Percentiles rank a stretch among this genome's conserved stretches.
phyloP scores from a whole-genome alignment of 306 rosid species.

The Adenanthera pavonina region DNA sequence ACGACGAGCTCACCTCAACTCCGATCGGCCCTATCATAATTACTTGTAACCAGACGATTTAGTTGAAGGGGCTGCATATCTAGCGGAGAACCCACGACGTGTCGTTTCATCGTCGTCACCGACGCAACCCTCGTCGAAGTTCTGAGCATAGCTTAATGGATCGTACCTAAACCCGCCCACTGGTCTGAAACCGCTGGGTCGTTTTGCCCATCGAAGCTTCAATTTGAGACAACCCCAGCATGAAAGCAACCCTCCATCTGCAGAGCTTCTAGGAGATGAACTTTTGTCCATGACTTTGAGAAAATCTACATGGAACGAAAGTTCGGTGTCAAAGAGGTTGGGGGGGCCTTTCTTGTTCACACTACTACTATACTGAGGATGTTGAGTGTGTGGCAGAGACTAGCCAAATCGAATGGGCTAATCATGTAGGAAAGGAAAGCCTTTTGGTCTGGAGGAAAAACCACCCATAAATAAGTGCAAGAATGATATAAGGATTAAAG shows the following conservation, averaged over 20 bases:
- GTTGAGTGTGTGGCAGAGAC: slow-evolving; percentile 67
- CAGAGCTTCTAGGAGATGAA: slow-evolving; percentile 45
- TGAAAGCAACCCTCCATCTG: slow-evolving; percentile 52
- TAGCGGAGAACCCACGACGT: slow-evolving; percentile 68
- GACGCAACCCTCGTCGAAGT: slow-evolving; percentile 74
- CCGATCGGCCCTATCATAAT: neutral
- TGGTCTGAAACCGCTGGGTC: slow-evolving; percentile 32
- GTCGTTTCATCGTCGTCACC: slow-evolving; percentile 52
- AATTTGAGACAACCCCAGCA: slow-evolving; percentile 73
- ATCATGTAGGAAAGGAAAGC: neutral
- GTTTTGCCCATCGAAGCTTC: slow-evolving; percentile 67
- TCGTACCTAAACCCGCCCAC: slow-evolving; percentile 63
- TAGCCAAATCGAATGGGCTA: slow-evolving; percentile 14
- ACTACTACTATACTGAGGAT: slow-evolving; percentile 27
- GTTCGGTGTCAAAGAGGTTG: neutral
- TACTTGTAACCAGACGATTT: slow-evolving; percentile 44
- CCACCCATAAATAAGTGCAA: too few species aligned
- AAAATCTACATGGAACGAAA: slow-evolving; percentile 39
- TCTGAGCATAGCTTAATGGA: slow-evolving; percentile 81
- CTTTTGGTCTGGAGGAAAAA: slow-evolving; percentile 4
- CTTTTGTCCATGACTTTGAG: slow-evolving; percentile 51
- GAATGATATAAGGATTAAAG: neutral
- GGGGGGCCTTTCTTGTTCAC: neutral
- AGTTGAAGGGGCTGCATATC: slow-evolving; percentile 62
- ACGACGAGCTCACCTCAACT: slow-evolving; percentile 5